Base-by-base conservation (phyloP, 192 early-diverging fungal genomes). In the Linderina pennispora region DNA sequence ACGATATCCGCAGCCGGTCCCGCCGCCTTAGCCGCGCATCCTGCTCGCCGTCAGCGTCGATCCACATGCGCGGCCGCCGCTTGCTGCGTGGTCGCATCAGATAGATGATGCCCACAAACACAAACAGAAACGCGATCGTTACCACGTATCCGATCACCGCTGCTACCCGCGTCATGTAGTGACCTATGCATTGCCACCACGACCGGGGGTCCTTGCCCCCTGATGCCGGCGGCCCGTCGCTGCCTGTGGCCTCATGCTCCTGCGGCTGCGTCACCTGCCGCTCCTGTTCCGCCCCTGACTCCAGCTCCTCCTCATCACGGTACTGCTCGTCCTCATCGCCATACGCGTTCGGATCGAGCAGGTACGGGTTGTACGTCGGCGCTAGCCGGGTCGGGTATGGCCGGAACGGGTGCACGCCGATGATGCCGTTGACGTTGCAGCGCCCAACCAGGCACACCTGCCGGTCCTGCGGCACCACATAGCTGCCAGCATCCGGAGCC, bases 1-100 rank as follows among this genome's bases (percentile, higher is more conserved):
- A 71, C 31, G 67, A 71, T 31, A 56, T 45, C 5, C 61, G 61
- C 56, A 71, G 45, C n/a, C 61, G 55, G 1, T 60, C 67, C 18
- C 67, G 67, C 9, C 67, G 60, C 6, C 61, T 61, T 9, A 52
- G 43, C 32, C 47, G 36, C 28, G 39, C 43, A 0, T 48, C 33
- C 14, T 58, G 55, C 18, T 64, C 67, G 36, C 59, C 66, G 2
- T 55, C 61, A 1, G 67, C 67, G 23, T 55, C 67, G 17, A 71
- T 31, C 67, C 67, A 71, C 67, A 71, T 71, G 19, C 67, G 67
- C 40, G 67, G 55, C 19, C 67, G 42, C 33, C 67, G 67, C 44
- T 71, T 71, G 50, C 23, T 60, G 40, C 61, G 60, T 4, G 67
- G 67, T 9, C 61, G 50, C 24, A 71, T 48, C 55, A 71, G 45